Conservation (phyloP, 2,329 filamentous ascomycete genomes). For the Arthrocladium fulminans region DNA sequence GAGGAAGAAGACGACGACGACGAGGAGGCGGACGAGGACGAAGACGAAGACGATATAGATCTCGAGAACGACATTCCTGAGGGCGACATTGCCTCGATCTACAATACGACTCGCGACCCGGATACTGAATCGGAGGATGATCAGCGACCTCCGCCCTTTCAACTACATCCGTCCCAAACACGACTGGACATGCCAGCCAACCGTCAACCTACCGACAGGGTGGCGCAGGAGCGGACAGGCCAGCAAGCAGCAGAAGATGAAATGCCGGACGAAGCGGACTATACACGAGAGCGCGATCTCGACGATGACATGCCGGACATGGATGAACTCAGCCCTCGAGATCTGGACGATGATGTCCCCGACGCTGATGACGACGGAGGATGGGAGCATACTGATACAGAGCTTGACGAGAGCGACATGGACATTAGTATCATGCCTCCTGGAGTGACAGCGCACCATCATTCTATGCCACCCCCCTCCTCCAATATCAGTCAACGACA, state of each 20-base stretch:
- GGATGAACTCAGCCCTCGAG: constrained; percentile 19
- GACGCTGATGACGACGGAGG: constrained; percentile 48
- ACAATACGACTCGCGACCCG: constrained; percentile 20
- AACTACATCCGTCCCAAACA: constrained; percentile 43
- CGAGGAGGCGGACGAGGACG: constrained; percentile 35
- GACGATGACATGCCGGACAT: constrained; percentile 35
- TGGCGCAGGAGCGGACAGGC: constrained; percentile 37
- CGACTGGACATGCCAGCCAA: constrained; percentile 26
- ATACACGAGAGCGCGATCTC: constrained; percentile 16
- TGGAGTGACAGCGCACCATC: constrained; percentile 7
- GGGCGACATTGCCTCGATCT: constrained; percentile 34
- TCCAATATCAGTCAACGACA: background rate
- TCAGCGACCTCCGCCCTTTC: constrained; percentile 6
- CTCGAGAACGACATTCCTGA: constrained; percentile 39
- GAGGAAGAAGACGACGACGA: constrained; percentile 36
- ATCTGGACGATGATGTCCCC: constrained; percentile 63
- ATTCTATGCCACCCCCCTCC: constrained; percentile 1
- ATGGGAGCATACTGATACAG: constrained; percentile 72
- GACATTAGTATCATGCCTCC: constrained; percentile 18
- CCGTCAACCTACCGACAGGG: background rate
- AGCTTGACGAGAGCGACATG: constrained; percentile 29
- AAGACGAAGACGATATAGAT: constrained; percentile 34
- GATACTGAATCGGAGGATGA: constrained; percentile 16
- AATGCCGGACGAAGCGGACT: constrained; percentile 25
- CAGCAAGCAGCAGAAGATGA: constrained; percentile 49